These are phyloP conservation scores for Saccharomycopsis lassenensis DNA, from an alignment of 805 yeast species.

Conservation along the genomic window DNA sequence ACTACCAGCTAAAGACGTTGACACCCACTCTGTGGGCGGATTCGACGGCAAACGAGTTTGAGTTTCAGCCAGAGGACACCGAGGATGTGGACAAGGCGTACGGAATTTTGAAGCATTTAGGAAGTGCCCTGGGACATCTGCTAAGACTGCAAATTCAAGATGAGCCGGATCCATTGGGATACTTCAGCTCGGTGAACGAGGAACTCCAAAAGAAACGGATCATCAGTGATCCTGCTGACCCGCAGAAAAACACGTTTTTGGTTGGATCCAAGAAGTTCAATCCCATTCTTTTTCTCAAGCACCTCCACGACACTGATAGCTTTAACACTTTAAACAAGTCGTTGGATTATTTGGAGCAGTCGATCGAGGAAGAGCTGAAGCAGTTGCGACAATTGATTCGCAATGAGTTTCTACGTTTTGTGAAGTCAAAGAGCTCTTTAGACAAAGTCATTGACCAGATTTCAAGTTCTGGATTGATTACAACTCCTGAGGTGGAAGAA, in stretches of 20 bases:
- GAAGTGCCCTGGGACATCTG: conserved; percentile 20
- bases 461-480: conserved; percentile 26
- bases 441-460: conserved; percentile 52
- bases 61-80: conserved; percentile 21
- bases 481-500: conserved; percentile 13
- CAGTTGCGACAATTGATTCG: conserved; percentile 42
- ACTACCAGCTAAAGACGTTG: conserved; percentile 35
- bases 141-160: conserved; percentile 22
- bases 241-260: conserved; percentile 31
- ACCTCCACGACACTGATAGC: conserved; percentile 45
- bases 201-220: conserved; percentile 31
- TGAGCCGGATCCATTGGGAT: conserved; percentile 48
- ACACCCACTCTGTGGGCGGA: conserved; percentile 31
- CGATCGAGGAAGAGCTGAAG: conserved; percentile 38
- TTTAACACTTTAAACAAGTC: conserved; percentile 39
- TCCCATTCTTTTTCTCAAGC: conserved; percentile 42
- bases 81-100: conserved; percentile 24
- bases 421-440: conserved; percentile 50
- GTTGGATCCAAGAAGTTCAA: conserved; percentile 50
- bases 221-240: conserved; percentile 28
- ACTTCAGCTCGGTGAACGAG: conserved; percentile 34
- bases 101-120: conserved; percentile 24
- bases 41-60: conserved; percentile 23
- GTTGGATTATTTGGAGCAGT: conserved; percentile 36
- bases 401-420: conserved; percentile 51